A percentile compares a stretch with the other conserved stretches of the same genome.
Evolutionary conservation across 805 yeast species (phyloP).

Genomic region (Cyberlindnera misumaiensis): DNA sequence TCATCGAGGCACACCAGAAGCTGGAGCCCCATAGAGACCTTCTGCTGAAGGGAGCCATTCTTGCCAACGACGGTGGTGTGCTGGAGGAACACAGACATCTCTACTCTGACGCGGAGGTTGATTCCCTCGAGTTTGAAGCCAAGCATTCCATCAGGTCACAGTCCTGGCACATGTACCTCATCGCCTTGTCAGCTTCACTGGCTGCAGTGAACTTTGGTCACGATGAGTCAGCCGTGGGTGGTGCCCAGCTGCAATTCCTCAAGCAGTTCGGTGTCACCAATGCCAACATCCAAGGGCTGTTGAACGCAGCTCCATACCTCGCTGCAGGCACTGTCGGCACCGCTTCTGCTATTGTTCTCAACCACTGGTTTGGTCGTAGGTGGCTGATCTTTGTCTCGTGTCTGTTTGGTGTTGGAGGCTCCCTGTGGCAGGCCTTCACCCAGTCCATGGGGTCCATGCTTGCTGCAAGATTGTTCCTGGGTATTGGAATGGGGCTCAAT

Average conservation of each 20-base stretch:
- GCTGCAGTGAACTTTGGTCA: constrained; percentile 66
- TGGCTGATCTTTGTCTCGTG: constrained; percentile 55
- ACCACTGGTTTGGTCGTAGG: constrained; percentile 48
- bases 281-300: constrained; percentile 46
- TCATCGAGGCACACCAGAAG: constrained; percentile 5
- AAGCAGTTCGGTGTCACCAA: constrained; percentile 35
- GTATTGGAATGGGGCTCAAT: constrained; percentile 61
- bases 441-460: constrained; percentile 56
- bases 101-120: constrained; percentile 27
- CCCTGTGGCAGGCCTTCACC: constrained; percentile 59
- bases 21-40: constrained; percentile 26
- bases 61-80: constrained; percentile 44
- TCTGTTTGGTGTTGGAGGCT: constrained; percentile 49
- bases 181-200: constrained; percentile 47
- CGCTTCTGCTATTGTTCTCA: constrained; percentile 47
- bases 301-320: constrained; percentile 61
- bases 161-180: constrained; percentile 46
- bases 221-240: constrained; percentile 68
- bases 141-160: constrained; percentile 41
- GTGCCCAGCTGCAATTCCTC: constrained; percentile 54
- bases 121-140: constrained; percentile 36
- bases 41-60: constrained; percentile 46
- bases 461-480: constrained; percentile 51
- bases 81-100: constrained; percentile 24
- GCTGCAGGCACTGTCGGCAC: constrained; percentile 51